Base-by-base conservation (phyloP, 768 basidiomycete species). In the Mycena rebaudengoi region DNA sequence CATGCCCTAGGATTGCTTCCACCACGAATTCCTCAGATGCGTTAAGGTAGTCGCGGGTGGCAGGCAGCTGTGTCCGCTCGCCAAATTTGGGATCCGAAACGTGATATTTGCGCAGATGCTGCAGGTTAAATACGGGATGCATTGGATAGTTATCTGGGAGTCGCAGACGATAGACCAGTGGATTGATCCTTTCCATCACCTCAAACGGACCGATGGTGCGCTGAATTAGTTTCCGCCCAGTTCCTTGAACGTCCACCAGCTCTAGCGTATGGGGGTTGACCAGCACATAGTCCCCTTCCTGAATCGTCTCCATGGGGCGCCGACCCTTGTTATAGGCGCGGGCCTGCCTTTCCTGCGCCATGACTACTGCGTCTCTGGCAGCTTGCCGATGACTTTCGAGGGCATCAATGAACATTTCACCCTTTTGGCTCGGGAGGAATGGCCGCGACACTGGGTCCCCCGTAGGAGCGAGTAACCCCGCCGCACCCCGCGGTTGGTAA, bases 191-290 rank as follows among this genome's bases (percentile, higher is more conserved):
- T 44, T 73, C 67, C 21, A 69, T 14, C 0, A 75, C 68, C n/a
- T n/a, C n/a, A n/a, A n/a, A n/a, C n/a, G n/a, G n/a, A n/a, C n/a
- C n/a, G n/a, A n/a, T n/a, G n/a, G 48, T 33, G 5, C 71, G 28
- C 23, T 70, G 71, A 8, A 71, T 59, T 33, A 74, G 56, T 32
- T 74, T 74, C 20, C 40, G 39, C 0, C 73, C 73, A 13, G 52
- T 67, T 0, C 73, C 73, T 51, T 68, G 41, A 3, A 50, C 25
- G 16, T 74, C 69, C 0, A 71, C 50, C 2, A 73, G 61, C 30
- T 71, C 63, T 1, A 74, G 43, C 7, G 40, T 7, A 43, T 74
- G 70, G 0, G 72, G 72, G 21, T 73, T 74, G 0, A 74, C 29
- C 12, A 74, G 25, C 3, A 72, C 73, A 16, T 41, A 29, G 35